Base-by-base conservation (phyloP, 1,284 basidiomycete species). In the Ceratobasidium papillatum region DNA sequence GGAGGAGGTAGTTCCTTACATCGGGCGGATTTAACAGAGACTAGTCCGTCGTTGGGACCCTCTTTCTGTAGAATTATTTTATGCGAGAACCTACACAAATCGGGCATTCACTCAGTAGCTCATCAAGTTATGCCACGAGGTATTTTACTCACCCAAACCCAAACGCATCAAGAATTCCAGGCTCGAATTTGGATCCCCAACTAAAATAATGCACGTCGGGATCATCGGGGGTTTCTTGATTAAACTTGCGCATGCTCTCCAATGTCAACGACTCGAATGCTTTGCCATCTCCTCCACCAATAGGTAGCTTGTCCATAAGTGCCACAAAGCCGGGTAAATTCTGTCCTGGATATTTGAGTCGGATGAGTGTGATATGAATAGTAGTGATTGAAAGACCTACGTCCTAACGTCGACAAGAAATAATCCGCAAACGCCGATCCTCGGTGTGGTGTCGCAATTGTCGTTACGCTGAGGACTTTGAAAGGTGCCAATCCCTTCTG, bases 361-460 rank as follows among this genome's bases (percentile, higher is more conserved):
- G 30, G 14, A 34, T 64, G 19, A 68, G 41, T 51, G 45, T 59
- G 54, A 56, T 32, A 14, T 56, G 9, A 1, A 34, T 75, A 3
- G 12, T 36, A 45, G 38, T 41, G 76, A 45, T 43, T 51, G 62
- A 25, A 34, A 34, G 87, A 87, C 66, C 86, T 83, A 74, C 85
- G 86, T 2, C 95, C 92, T 11, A 96, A 85, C 52, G 94, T 91
- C 30, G 90, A 87, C 59, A 99, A 89, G 79, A 99, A 92, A 81
- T 95, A 94, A 81, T 96, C 94, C 0, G 96, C 96, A 79, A 98
- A 98, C 0, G 92, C 86, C n/a, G 94, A 95, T 22, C 96, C 96
- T 61, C 93, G 90, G 79, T 98, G 96, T 2, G 96, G 96, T 0
- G 94, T 93, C 25, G 94, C 91, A 80, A 98, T 94, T n/a, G 96